Conservation (phyloP, 1,284 basidiomycete genomes). For the Erythrobasidium hasegawianum region DNA sequence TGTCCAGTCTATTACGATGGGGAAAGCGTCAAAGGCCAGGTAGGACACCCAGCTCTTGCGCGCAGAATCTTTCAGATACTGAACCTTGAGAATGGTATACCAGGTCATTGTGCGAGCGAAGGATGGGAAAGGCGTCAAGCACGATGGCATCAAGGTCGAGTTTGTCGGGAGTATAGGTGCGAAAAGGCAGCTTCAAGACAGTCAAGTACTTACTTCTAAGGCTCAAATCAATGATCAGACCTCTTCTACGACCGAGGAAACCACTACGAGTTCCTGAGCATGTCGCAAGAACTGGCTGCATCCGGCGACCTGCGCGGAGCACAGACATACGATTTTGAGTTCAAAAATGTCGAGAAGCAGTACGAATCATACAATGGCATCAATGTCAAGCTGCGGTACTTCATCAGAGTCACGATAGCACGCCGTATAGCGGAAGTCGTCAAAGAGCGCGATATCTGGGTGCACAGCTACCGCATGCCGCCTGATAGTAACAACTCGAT, state of each 20-base stretch:
- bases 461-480: constrained; percentile 96
- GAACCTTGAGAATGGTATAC: too few relatives aligned
- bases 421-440: constrained; percentile 85
- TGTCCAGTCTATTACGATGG: constrained; percentile 96
- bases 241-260: constrained; percentile 95
- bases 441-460: constrained; percentile 94
- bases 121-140: constrained; percentile 90
- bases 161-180: constrained; percentile 92
- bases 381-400: constrained; percentile 90
- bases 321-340: constrained; percentile 90
- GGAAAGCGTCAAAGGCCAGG: constrained; percentile 80
- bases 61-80: not conserved
- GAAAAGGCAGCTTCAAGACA: constrained; percentile 46
- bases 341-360: constrained; percentile 99
- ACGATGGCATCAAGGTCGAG: constrained; percentile 97
- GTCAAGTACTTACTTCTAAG: not conserved
- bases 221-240: constrained; percentile 57
- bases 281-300: constrained; percentile 88
- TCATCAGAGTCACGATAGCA: constrained; percentile 85
- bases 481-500: constrained; percentile 96
- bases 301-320: constrained; percentile 92
- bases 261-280: constrained; percentile 93
- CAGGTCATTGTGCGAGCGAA: constrained; percentile 82
- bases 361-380: constrained; percentile 97
- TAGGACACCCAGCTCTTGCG: constrained; percentile 51